A percentile compares a stretch with the other conserved stretches of the same genome.
These are phyloP conservation scores for Xylariaceae sp. DNA, from an alignment of 2,329 filamentous ascomycete genomes.

Conservation along the genomic window DNA sequence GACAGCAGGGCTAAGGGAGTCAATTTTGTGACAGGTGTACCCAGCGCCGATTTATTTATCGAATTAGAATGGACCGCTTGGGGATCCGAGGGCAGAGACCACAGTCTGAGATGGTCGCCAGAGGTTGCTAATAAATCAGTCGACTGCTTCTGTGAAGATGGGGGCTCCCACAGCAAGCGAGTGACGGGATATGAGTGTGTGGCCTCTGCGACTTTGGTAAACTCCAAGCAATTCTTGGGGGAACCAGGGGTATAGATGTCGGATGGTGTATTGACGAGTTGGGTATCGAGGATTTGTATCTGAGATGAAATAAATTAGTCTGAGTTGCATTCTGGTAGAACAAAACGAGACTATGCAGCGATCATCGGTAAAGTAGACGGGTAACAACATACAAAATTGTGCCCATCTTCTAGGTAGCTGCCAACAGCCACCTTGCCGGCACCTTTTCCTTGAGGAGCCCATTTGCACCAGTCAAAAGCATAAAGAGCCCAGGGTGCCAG, in stretches of 20 bases:
- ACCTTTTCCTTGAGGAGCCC: conserved; percentile 73
- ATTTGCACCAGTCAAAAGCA: conserved; percentile 99
- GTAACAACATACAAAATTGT: conserved; percentile 74
- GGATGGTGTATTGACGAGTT: conserved; percentile 65
- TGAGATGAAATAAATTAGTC: conserved; percentile 35
- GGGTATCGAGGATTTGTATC: conserved; percentile 96
- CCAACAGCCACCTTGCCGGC: conserved; percentile 91
- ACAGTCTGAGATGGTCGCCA: conserved; percentile 86
- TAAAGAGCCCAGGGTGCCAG: conserved; percentile 92
- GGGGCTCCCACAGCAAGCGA: conserved; percentile 90
- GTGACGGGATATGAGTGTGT: conserved; percentile 98
- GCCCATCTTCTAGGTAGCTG: conserved; percentile 94
- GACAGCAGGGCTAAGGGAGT: conserved; percentile 89
- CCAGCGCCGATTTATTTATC: conserved; percentile 56
- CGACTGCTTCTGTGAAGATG: conserved; percentile 88
- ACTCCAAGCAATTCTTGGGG: conserved; percentile 75
- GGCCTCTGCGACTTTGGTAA: conserved; percentile 88
- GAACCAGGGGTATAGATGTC: conserved; percentile 64
- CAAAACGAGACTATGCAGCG: neutral
- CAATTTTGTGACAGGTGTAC: conserved; percentile 66
- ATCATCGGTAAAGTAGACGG: neutral
- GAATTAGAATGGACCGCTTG: conserved; percentile 59
- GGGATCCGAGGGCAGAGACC: conserved; percentile 75
- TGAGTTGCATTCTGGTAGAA: neutral
- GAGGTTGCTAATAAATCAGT: conserved; percentile 94